Evolutionary conservation across 2,329 filamentous ascomycete genomes (phyloP), one percentile per base, ranked within the genome.

Genomic region (Westerdykella sp.): DNA sequence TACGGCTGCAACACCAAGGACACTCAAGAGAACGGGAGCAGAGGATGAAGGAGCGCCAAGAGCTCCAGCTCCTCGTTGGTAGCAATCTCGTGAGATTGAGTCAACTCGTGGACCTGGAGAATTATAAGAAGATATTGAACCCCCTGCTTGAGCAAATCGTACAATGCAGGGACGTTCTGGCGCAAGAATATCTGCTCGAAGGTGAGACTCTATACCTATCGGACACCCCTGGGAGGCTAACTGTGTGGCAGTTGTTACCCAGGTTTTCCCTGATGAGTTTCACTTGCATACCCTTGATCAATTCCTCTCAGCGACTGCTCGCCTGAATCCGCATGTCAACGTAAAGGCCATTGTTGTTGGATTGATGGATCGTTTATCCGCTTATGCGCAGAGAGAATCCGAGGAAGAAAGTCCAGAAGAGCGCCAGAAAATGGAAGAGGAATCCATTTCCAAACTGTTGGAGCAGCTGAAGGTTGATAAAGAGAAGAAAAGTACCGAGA

Each of bases 181-280:
- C 93, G 28, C 93, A 98, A 66, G 93, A 98, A 67, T 98, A 98
- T 70, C 78, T 98, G 11, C 75, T 98, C 39, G 93, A 98, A 76
- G 78, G 78, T 77, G 66, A 43, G 54, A 48, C 30, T 34, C 34
- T 28, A 23, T 7, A 21, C 18, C 18, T 6, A 6, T 21, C 18
- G 18, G 18, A 21, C 18, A 21, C 41, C 6, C 32, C n/a, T 13
- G 23, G 36, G 22, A 10, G 32, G 34, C 57, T 64, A 55, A 67
- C 44, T 54, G 50, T 52, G n/a, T 31, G 40, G 31, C 49, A 80
- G 93, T 98, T 50, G 95, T 98, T 53, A 98, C 91, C 5, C 94
- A 98, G 68, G 93, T 97, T 41, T 98, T 98, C 73, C 93, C 93
- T 1, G 93, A 98, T 69, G 93, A 98, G 63, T 98, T 91, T 66